Evolutionary conservation across 2,329 filamentous ascomycete genomes (phyloP), one percentile per base, ranked within the genome.

Genomic region (Phaeoacremonium minimum): DNA sequence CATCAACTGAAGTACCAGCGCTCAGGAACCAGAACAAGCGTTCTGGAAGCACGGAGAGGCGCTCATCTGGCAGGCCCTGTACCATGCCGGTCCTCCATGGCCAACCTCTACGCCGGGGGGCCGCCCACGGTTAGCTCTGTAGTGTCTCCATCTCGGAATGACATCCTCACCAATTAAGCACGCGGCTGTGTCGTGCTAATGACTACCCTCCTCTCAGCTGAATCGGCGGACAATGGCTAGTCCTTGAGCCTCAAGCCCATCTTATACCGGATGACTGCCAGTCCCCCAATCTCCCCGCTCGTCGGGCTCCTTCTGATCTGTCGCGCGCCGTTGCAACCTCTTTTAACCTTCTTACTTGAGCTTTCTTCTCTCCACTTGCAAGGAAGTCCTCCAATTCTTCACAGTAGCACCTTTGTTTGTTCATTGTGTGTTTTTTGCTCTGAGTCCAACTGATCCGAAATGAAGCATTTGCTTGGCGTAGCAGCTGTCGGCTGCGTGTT

Each of bases 401-500:
- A 26, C 22, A 26, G 9, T n/a, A 26, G 9, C 22, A 9, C 9
- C 9, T 9, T 26, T n/a, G 9, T 26, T 9, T 26, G 22, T 26
- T 15, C 9, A 31, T n/a, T n/a, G n/a, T n/a, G n/a, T n/a, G n/a
- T n/a, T n/a, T n/a, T n/a, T n/a, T n/a, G n/a, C n/a, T n/a, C n/a
- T n/a, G n/a, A n/a, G n/a, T n/a, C n/a, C n/a, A n/a, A n/a, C n/a
- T n/a, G n/a, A 26, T n/a, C n/a, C 6, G 29, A 11, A n/a, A 43
- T 43, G 41, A 30, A 15, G 30, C 19, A 6, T 13, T 4, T 28
- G 28, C 18, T 41, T 6, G 18, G 33, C 13, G 18, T 41, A 8
- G 35, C 35, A 34, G 35, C 15, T 18, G 13, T 41, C 31, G 31
- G 35, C 35, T 38, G 35, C 35, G 18, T 17, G 5, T 22, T 36